A percentile compares a stretch with the other conserved stretches of the same genome.
Evolutionary conservation across 805 yeast genomes (phyloP).

Genomic region (Saturnispora dispora): DNA sequence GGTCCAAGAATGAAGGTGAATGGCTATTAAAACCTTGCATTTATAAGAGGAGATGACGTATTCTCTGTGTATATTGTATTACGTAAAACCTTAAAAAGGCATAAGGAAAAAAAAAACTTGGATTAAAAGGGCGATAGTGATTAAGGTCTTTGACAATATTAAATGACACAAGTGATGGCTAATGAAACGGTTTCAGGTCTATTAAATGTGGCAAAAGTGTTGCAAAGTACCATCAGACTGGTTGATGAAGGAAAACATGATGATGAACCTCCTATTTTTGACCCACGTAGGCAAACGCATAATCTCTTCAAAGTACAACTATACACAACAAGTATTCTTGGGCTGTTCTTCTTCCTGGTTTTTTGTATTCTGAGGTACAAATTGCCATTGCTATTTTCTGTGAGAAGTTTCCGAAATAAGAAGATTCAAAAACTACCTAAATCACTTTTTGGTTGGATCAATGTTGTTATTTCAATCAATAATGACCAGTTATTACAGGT

Average conservation of each 20-base stretch:
- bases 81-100: not conserved
- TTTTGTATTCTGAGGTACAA: slow-evolving; percentile 44
- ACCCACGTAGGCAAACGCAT: slow-evolving; percentile 36
- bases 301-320: slow-evolving; percentile 51
- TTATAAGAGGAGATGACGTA: slow-evolving; percentile 71
- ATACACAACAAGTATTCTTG: slow-evolving; percentile 39
- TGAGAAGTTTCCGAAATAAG: slow-evolving; percentile 40
- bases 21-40: slow-evolving; percentile 95
- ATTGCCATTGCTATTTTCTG: slow-evolving; percentile 51
- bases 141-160: not conserved
- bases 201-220: not conserved
- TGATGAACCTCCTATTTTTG: slow-evolving; percentile 33
- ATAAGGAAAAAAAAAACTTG: not conserved
- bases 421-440: slow-evolving; percentile 38
- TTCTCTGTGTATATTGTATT: not conserved
- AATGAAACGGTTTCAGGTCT: not conserved
- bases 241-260: slow-evolving; percentile 1
- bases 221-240: not conserved
- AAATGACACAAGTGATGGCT: not conserved
- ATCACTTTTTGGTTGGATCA: slow-evolving; percentile 45
- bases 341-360: slow-evolving; percentile 35
- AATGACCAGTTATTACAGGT: slow-evolving; percentile 46
- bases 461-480: slow-evolving; percentile 34
- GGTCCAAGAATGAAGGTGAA: slow-evolving; percentile 62
- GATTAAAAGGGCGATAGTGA: not conserved